phyloP scores from a whole-genome alignment of 768 basidiomycete genomes.

The Pleurotus djamor region DNA sequence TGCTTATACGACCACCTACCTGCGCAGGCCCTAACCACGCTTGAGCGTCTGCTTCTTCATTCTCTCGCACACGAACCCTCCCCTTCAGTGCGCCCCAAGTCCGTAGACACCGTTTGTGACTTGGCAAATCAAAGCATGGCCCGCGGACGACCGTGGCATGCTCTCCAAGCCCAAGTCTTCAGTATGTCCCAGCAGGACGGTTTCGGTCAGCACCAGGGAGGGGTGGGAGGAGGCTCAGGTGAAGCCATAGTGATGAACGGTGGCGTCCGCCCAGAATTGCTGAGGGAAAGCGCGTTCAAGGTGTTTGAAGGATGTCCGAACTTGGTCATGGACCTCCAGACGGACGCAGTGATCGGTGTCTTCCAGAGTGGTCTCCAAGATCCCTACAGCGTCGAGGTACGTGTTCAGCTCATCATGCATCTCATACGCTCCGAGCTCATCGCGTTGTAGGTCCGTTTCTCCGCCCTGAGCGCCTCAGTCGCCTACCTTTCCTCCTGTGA shows the following conservation, averaged over 20 bases:
- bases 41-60: conserved; percentile 72
- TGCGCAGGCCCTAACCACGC: conserved; percentile 56
- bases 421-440: background rate
- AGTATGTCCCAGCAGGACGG: conserved; percentile 48
- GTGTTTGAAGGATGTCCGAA: conserved; percentile 76
- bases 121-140: conserved; percentile 73
- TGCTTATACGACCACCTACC: conserved; percentile 80
- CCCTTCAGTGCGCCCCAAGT: conserved; percentile 60
- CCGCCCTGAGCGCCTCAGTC: conserved; percentile 68
- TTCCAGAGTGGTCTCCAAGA: conserved; percentile 72
- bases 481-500: conserved; percentile 69
- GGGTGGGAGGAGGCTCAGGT: conserved; percentile 12
- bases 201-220: conserved; percentile 2
- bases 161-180: conserved; percentile 71
- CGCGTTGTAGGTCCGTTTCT: conserved; percentile 58
- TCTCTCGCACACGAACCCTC: conserved; percentile 62
- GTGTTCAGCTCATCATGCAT: conserved; percentile 5
- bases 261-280: conserved; percentile 17
- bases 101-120: conserved; percentile 75
- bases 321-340: conserved; percentile 73
- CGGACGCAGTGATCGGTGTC: conserved; percentile 64
- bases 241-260: conserved; percentile 7
- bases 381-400: conserved; percentile 57
- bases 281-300: conserved; percentile 64
- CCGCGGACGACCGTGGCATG: conserved; percentile 80